phyloP scores from a whole-genome alignment of 768 basidiomycete species.

The Chalciporus pseudorubinellus region DNA sequence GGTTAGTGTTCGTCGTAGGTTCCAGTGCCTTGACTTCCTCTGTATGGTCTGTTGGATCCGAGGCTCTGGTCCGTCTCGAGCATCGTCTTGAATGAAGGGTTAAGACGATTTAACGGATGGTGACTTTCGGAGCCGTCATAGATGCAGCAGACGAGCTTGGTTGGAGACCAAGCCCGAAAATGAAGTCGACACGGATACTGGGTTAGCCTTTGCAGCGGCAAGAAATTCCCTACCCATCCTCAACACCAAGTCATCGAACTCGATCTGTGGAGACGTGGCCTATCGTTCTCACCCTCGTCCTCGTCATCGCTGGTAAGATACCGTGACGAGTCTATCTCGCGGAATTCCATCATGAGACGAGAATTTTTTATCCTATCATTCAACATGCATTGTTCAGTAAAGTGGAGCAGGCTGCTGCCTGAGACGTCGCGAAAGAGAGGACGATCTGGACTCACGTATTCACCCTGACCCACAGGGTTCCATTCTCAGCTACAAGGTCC shows the following conservation, averaged over 20 bases:
- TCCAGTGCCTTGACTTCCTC: slow-evolving; percentile 21
- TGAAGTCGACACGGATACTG: slow-evolving; percentile 31
- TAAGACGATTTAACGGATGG: slow-evolving; percentile 70
- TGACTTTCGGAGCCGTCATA: slow-evolving; percentile 42
- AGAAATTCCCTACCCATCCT: slow-evolving; percentile 68
- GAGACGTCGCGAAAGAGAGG: background rate
- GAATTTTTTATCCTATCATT: slow-evolving; percentile 68
- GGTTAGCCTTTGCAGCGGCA: slow-evolving; percentile 59
- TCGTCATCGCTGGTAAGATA: slow-evolving; percentile 56
- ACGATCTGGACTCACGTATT: slow-evolving; percentile 70
- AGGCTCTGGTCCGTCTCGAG: slow-evolving; percentile 38
- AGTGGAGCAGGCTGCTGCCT: background rate
- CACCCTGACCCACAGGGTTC: slow-evolving; percentile 76
- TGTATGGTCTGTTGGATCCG: slow-evolving; percentile 61
- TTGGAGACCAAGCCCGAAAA: slow-evolving; percentile 8
- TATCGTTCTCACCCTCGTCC: slow-evolving; percentile 36
- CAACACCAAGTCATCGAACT: slow-evolving; percentile 72
- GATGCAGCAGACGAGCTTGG: slow-evolving; percentile 17
- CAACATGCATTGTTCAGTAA: background rate
- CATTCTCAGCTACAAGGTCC: slow-evolving; percentile 76
- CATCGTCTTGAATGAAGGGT: slow-evolving; percentile 37
- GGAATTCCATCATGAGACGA: slow-evolving; percentile 74
- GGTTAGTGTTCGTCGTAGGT: slow-evolving; percentile 65
- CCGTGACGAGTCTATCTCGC: slow-evolving; percentile 82
- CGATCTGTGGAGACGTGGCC: slow-evolving; percentile 44